Conservation (phyloP, 768 basidiomycete genomes). For the Suillus hirtellus region DNA sequence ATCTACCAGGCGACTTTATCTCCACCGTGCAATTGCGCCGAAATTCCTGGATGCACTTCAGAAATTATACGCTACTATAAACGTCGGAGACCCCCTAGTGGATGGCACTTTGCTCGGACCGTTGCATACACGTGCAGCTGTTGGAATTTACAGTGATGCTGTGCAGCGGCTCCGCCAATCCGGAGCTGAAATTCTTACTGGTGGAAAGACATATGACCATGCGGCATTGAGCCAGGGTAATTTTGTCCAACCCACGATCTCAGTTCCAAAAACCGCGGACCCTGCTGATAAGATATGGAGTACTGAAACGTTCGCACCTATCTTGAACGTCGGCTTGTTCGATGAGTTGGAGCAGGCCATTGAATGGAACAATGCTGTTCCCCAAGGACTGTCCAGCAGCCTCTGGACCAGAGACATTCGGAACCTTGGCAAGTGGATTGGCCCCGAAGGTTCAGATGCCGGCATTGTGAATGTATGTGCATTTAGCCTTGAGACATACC, state of each 20-base stretch:
- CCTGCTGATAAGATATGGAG: constrained; percentile 64
- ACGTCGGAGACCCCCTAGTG: constrained; percentile 84
- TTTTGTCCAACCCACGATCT: constrained; percentile 88
- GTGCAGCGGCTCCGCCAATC: constrained; percentile 59
- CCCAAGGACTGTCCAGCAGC: constrained; percentile 88
- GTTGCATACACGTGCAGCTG: constrained; percentile 70
- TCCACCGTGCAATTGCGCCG: constrained; percentile 78
- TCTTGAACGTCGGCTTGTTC: constrained; percentile 83
- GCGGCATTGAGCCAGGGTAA: constrained; percentile 66
- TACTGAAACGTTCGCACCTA: constrained; percentile 86
- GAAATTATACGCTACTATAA: constrained; percentile 68
- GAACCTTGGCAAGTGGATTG: constrained; percentile 89
- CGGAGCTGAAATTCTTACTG: constrained; percentile 77
- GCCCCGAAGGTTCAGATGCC: constrained; percentile 83
- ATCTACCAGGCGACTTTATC: constrained; percentile 85
- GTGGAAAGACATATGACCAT: constrained; percentile 59
- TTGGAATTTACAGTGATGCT: constrained; percentile 64
- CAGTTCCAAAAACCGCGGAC: constrained; percentile 61
- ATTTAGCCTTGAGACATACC: constrained; percentile 2
- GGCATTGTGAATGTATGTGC: constrained; percentile 87
- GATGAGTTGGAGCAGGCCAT: constrained; percentile 87
- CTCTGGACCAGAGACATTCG: constrained; percentile 87
- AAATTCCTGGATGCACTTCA: constrained; percentile 76
- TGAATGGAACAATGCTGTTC: constrained; percentile 86
- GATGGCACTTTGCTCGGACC: constrained; percentile 80